Evolutionary conservation across 2,329 filamentous ascomycete genomes (phyloP), one percentile per base, ranked within the genome.

Genomic region (Hypoxylon rubiginosum): DNA sequence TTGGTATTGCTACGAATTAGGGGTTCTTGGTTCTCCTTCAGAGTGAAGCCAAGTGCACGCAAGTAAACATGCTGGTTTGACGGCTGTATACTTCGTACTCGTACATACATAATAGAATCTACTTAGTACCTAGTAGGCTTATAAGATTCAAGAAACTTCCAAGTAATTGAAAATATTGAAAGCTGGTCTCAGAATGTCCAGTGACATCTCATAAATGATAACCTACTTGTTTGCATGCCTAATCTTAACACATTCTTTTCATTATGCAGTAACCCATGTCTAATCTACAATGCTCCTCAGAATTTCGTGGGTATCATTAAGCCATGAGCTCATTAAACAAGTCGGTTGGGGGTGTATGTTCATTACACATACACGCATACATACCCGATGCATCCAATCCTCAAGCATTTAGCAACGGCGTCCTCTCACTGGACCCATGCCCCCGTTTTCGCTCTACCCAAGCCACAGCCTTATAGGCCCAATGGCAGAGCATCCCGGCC

Each of bases 401-500:
- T 69, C 46, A 72, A 17, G 52, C 50, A 30, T 59, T 56, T 51
- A 78, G 50, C 60, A 82, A 64, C 5, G 79, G 77, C 45, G 68
- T 64, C 52, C 76, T 74, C 72, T 82, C 80, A 1, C 70, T 53
- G 9, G 56, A 46, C n/a, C 56, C 51, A 24, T 59, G 48, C 19
- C 55, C 51, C 58, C 68, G 48, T 49, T 69, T 72, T 54, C 72
- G 71, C 32, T 78, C 75, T 46, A 77, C 76, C 76, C 81, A 80
- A 56, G 81, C 79, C 1, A 76, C 71, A 65, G 86, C 32, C 69
- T 79, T 78, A 72, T 94, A 92, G 0, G 88, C 87, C 80, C 86
- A 90, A 78, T 95, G 89, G 77, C 93, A 97, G 3, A 92, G 77
- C 84, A 97, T 87, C 0, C 95, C 95, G 0, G 91, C 92, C 13